Base-by-base conservation (phyloP, 2,329 filamentous ascomycete species). In the Phaeosphaeriaceae sp. region DNA sequence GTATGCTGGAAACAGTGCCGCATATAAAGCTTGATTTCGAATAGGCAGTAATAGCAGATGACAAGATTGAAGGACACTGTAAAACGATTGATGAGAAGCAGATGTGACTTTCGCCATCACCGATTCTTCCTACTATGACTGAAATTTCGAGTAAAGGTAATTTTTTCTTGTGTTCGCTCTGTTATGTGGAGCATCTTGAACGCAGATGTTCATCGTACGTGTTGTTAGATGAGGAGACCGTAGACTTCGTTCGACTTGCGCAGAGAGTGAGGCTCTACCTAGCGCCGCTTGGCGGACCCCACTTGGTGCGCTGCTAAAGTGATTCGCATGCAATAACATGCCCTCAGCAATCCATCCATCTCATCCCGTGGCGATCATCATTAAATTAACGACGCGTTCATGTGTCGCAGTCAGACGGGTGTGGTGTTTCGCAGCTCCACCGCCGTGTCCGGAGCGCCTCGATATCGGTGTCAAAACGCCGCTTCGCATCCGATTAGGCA, bases 401-500 rank as follows among this genome's bases (percentile, higher is more conserved):
- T 36, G 48, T 21, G 36, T 36, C n/a, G 21, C 27, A 21, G 48
- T 36, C 20, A 11, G 7, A 22, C 48, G n/a, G 25, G 21, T 20
- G 48, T 20, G 48, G 20, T 19, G 15, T 21, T 21, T 36, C n/a
- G 48, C 36, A 36, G 22, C 33, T 51, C 19, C 21, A 45, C 21
- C 7, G 21, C n/a, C n/a, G 33, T 9, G 31, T 21, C 40, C 31
- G 33, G 33, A 27, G 48, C 48, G 48, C 24, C 13, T 40, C 31
- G 19, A n/a, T 15, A 33, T 31, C 24, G 46, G 24, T 46, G 46
- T 48, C 46, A 24, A 24, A 17, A 45, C 45, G 31, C 25, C 13
- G 42, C 31, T 44, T 57, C 55, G 61, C 24, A 22, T 53, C 61
- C 33, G 31, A 58, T 61, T 7, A 51, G 64, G 66, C 53, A 68